A percentile compares a stretch with the other conserved stretches of the same genome.
These are phyloP conservation scores for Hysterangium stoloniferum DNA, from an alignment of 768 basidiomycete species.

Conservation along the genomic window DNA sequence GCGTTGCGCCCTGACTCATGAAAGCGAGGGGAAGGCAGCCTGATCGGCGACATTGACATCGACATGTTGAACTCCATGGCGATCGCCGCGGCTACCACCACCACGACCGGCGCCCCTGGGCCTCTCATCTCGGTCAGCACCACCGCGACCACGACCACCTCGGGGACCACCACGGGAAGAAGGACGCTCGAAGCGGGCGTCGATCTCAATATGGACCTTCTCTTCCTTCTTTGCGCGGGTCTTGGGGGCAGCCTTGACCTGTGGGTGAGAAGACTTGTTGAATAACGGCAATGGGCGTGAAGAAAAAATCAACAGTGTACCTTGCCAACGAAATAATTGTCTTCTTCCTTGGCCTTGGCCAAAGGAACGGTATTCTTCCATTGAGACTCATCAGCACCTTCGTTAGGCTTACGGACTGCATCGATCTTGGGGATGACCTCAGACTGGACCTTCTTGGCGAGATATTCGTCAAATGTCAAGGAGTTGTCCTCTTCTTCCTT, in stretches of 20 bases:
- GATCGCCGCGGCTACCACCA: slow-evolving; percentile 34
- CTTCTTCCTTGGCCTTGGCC: slow-evolving; percentile 54
- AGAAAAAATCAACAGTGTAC: slow-evolving; percentile 32
- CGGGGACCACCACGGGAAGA: slow-evolving; percentile 54
- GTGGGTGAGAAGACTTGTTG: slow-evolving; percentile 13
- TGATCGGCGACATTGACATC: slow-evolving; percentile 73
- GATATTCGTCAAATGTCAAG: slow-evolving; percentile 88
- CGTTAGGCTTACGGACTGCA: slow-evolving; percentile 67
- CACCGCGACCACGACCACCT: slow-evolving; percentile 35
- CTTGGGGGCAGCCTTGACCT: slow-evolving; percentile 65
- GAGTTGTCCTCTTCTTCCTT: slow-evolving; percentile 91
- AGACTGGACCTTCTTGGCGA: slow-evolving; percentile 70
- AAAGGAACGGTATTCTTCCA: slow-evolving; percentile 68
- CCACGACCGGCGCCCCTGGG: slow-evolving; percentile 38
- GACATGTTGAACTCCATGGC: slow-evolving; percentile 30
- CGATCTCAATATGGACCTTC: slow-evolving; percentile 89
- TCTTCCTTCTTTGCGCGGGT: slow-evolving; percentile 72
- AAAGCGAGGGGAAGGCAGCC: slow-evolving; percentile 83
- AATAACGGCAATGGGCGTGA: background rate
- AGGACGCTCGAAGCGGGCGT: slow-evolving; percentile 81
- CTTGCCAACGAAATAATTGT: slow-evolving; percentile 85
- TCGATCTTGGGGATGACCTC: slow-evolving; percentile 73
- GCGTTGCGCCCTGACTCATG: slow-evolving; percentile 24
- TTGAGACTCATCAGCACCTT: slow-evolving; percentile 59
- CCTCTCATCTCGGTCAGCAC: slow-evolving; percentile 29